Evolutionary conservation across 495 filamentous ascomycete species (phyloP), one percentile per base, ranked within the genome.

Genomic region (Friedmanniomyces simplex): DNA sequence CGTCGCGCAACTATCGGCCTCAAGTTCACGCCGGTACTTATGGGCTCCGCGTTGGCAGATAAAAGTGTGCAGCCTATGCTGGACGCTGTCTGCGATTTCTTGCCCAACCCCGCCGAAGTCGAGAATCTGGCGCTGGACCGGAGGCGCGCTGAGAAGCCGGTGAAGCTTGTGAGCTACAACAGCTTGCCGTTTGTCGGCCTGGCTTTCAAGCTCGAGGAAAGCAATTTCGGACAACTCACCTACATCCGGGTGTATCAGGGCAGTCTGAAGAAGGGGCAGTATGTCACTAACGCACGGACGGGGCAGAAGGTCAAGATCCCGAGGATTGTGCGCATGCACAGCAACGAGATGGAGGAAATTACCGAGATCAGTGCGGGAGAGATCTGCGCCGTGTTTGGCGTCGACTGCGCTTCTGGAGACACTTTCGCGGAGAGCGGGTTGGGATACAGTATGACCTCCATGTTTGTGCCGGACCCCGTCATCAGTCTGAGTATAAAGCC

Each of bases 231-330:
- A 42, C 94, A 99, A 72, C 78, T 99, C 65, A 99, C 94, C 50
- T 99, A 97, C 71, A 91, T 99, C 57, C 89, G 94, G 62, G 94
- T 99, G 25, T 99, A 99, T 76, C 94, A 99, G 72, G 94, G 94
- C 60, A 80, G 81, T 21, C 74, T 99, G 57, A 86, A 79, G 71
- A 97, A 94, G 77, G 87, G 89, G 42, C 77, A 84, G 65, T 86
- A 88, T 68, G 82, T 99, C 32, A 96, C 84, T 81, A 99, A 99
- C 68, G 88, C 93, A 11, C 85, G 91, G 59, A 89, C 80, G 51
- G 83, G 88, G 69, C 96, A 97, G 79, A 97, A 93, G 74, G 84
- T 99, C 68, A 93, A 95, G 72, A 83, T 97, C 57, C 94, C 94
- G 21, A 86, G 91, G 64, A 99, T 99, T 66, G 94, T 99, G 48